Base-by-base conservation (phyloP, 2,329 filamentous ascomycete genomes). In the Sporothrix brasiliensis region DNA sequence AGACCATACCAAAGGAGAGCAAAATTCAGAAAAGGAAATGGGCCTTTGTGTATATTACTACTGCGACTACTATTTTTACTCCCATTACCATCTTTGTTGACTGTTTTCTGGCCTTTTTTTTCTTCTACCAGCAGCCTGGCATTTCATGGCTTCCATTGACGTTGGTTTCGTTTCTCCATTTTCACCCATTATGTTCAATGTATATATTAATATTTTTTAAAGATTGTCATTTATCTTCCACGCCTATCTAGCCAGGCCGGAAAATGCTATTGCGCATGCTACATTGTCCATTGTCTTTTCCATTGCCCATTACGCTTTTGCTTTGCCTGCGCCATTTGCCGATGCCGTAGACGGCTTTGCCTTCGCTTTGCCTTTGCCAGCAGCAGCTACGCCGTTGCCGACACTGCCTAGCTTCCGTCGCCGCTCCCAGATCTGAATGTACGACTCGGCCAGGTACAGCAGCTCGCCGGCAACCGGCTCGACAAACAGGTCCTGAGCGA, bases 391-490 rank as follows among this genome's bases (percentile, higher is more conserved):
- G 27, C 50, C 27, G 14, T 24, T 19, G 56, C 39, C 24, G 39
- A 27, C 24, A 27, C 14, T 19, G 10, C 30, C 34, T 24, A 30
- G 63, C 47, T 19, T 61, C 27, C 87, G 90, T 80, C 93, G 87
- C 79, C 91, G 86, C 83, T 98, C 95, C 95, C 95, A 98, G 58
- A 99, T 88, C 87, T 98, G 96, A 71, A 98, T 81, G 83, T 98
- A 98, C 70, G 92, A 92, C 85, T 99, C 95, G 68, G 94, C 93
- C 0, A 96, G 91, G 77, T 97, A 97, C 74, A 99, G 79, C 75
- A 97, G 86, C 83, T 99, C 94, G 73, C 88, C 92, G 80, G 94
- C 91, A 24, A 95, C 91, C 80, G 90, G 90, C 78, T 97, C 92
- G 7, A 99, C 94, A 78, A 91, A 97, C 74, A 99, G 79, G 82